Evolutionary conservation across 768 basidiomycete species (phyloP), one percentile per base, ranked within the genome.

Genomic region (Thelephora aurantiotincta): DNA sequence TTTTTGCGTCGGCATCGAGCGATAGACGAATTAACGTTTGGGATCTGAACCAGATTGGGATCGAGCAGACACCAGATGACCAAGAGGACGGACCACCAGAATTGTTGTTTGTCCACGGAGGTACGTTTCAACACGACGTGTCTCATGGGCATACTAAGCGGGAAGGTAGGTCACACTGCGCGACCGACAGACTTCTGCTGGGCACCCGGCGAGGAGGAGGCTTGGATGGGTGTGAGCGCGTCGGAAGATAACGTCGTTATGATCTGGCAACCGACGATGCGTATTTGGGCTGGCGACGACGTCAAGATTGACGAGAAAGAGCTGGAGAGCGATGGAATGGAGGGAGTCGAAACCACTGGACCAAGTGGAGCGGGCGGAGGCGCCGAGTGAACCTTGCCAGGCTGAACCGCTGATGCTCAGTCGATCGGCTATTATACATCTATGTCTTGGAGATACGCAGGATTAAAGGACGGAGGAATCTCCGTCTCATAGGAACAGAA

Each of bases 21-120:
- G 96, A 99, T 61, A 76, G 96, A 37, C 73, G 96, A 9, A 75
- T 99, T 52, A 93, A 96, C 56, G 69, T 98, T 43, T 99, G 96
- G 96, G 93, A 99, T 66, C 63, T 97, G 49, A 73, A 78, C 19
- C 75, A 83, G 51, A 94, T 97, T 52, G 96, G 96, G 0, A 75
- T 83, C 35, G 96, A 99, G 61, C 96, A 99, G 63, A 88, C 90
- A 1, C 96, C 94, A 3, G 96, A 99, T 54, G 96, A 99, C 59
- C 87, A 91, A 50, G 96, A 99, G 61, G 96, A 99, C 57, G 96
- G 96, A 1, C 92, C 96, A 13, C 96, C 96, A 1, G 96, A 99
- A 63, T 66, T 98, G 49, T 65, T 98, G 54, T 99, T 99, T 63
- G 76, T 97, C 43, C 96, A 99, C 55, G 96, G 96, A 55, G 96